These are phyloP conservation scores for Nymphaea colorata DNA, from an alignment of 164 flowering plant genomes.

Conservation along the genomic window DNA sequence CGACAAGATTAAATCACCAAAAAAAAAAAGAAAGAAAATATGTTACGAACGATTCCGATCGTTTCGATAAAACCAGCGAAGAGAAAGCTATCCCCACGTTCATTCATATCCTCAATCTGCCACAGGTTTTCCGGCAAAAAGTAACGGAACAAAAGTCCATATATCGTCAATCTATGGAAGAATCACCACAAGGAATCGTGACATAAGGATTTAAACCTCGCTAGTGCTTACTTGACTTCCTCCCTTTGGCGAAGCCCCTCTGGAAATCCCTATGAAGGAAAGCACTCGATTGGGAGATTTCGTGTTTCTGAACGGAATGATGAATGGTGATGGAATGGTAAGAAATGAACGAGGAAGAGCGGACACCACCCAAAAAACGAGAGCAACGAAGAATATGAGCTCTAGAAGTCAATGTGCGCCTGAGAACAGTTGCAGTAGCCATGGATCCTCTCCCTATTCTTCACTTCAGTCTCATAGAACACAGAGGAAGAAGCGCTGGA, in stretches of 20 bases:
- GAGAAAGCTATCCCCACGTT: not conserved
- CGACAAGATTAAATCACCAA: too few species aligned
- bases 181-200: not conserved
- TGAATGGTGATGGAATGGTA: not conserved
- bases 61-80: too few species aligned
- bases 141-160: not conserved
- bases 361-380: not conserved
- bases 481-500: not conserved
- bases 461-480: not conserved
- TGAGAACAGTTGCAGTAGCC: not conserved
- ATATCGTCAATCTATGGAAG: not conserved
- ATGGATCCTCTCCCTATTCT: not conserved
- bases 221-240: slow-evolving; percentile 36
- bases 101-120: not conserved
- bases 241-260: slow-evolving; percentile 60
- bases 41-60: too few species aligned
- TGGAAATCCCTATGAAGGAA: slow-evolving; percentile 23
- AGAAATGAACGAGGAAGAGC: not conserved
- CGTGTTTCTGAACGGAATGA: not conserved
- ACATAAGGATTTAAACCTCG: not conserved
- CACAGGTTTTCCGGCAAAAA: too few species aligned
- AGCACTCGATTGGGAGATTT: not conserved
- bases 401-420: not conserved
- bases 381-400: not conserved
- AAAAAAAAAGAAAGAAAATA: too few species aligned